Evolutionary conservation across 257 asterid species (phyloP).

Genomic region (Mitragyna speciosa): DNA sequence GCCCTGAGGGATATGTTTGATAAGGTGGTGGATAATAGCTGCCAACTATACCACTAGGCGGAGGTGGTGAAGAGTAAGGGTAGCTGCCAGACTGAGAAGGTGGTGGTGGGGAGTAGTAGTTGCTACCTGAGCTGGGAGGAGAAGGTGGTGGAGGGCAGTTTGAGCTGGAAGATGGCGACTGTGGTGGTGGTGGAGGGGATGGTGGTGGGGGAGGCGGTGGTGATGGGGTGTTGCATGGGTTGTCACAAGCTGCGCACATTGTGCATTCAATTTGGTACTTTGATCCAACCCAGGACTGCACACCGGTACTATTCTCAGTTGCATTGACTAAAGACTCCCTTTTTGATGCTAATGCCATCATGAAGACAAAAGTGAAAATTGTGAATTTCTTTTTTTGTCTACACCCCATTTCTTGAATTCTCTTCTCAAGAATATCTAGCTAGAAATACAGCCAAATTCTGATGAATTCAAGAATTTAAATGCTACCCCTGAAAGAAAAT

Average conservation of each 20-base stretch:
- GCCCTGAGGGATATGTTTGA: constrained; percentile 48
- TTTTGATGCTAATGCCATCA: constrained; percentile 27
- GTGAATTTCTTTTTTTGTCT: constrained; percentile 8
- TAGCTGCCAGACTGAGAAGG: constrained; percentile 32
- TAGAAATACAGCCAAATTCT: neutral
- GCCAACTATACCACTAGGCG: constrained; percentile 29
- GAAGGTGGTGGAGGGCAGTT: constrained; percentile 81
- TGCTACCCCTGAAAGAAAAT: constrained; percentile 3
- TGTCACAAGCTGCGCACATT: constrained; percentile 93
- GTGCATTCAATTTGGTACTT: constrained; percentile 85
- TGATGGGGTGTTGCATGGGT: constrained; percentile 75
- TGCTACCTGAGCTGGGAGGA: constrained; percentile 42
- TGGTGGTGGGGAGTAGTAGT: constrained; percentile 63
- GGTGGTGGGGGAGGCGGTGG: constrained; percentile 49
- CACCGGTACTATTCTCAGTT: neutral
- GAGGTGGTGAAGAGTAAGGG: constrained; percentile 50
- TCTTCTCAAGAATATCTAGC: neutral
- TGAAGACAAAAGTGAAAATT: constrained; percentile 12
- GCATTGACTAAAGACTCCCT: constrained; percentile 14
- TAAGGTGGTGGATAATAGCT: constrained; percentile 49
- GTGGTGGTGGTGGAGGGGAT: constrained; percentile 40
- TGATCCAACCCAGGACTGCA: constrained; percentile 65
- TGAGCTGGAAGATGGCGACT: constrained; percentile 32
- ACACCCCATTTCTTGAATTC: constrained; percentile 45
- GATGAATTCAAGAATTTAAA: neutral